Percentiles rank a stretch among this genome's conserved stretches.
Conservation (phyloP, 176 grass and related monocot genomes). For the Cocos nucifera region DNA sequence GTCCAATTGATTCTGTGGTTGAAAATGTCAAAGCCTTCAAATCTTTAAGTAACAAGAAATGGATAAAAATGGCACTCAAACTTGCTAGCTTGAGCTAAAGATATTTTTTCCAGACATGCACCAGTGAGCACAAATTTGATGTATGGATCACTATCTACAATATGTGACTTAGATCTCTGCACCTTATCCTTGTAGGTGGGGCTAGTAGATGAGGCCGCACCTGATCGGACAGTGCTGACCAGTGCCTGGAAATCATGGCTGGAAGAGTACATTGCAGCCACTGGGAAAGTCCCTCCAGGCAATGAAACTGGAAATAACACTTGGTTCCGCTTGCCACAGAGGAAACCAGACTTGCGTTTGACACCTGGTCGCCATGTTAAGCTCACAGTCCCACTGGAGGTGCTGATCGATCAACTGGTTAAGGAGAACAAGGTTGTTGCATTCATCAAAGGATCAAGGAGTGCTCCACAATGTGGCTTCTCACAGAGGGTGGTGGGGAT, state of each 20-base stretch:
- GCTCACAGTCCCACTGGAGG: slow-evolving; percentile 61
- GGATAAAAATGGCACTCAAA: too few relatives aligned
- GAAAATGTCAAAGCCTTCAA: too few relatives aligned
- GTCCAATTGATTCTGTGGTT: too few relatives aligned
- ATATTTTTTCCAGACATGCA: too few relatives aligned
- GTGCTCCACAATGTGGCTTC: slow-evolving; percentile 80
- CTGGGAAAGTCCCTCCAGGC: slow-evolving; percentile 68
- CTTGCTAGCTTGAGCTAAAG: too few relatives aligned
- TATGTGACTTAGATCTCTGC: not conserved
- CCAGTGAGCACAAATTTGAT: too few relatives aligned
- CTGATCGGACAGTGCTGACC: slow-evolving; percentile 38
- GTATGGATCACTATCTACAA: too few relatives aligned
- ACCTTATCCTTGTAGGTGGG: slow-evolving; percentile 36
- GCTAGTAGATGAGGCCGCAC: slow-evolving; percentile 33
- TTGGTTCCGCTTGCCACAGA: slow-evolving; percentile 48
- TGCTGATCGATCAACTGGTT: slow-evolving; percentile 64
- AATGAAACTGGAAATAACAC: slow-evolving; percentile 76
- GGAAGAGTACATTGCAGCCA: slow-evolving; percentile 69
- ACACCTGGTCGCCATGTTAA: slow-evolving; percentile 82
- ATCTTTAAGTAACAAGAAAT: too few relatives aligned
- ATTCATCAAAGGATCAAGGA: slow-evolving; percentile 95
- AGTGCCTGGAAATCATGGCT: slow-evolving; percentile 94
- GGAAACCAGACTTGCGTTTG: slow-evolving; percentile 48
- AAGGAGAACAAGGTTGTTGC: slow-evolving; percentile 93
- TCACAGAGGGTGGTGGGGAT: slow-evolving; percentile 81